phyloP scores from a whole-genome alignment of 805 yeast species.

The Torulaspora indica region DNA sequence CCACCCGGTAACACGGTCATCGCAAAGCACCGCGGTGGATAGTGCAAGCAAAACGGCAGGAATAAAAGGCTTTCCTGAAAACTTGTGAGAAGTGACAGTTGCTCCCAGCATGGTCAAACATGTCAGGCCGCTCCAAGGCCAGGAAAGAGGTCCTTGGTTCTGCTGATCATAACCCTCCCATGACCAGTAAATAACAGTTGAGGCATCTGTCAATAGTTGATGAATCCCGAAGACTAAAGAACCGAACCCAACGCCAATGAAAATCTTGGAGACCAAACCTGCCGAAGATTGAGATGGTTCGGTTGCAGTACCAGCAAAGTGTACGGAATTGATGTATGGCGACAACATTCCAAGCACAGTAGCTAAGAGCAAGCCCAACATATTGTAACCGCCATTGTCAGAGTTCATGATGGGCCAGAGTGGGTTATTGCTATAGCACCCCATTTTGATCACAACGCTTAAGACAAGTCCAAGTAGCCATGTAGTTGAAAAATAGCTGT shows the following conservation, averaged over 20 bases:
- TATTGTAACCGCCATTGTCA: conserved; percentile 82
- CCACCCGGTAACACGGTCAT: conserved; percentile 26
- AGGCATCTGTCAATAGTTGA: conserved; percentile 75
- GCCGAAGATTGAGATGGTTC: background rate
- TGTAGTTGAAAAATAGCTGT: conserved; percentile 21
- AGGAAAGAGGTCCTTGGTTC: conserved; percentile 83
- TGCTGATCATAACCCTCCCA: conserved; percentile 91
- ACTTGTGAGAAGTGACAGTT: conserved; percentile 31
- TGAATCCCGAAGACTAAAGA: conserved; percentile 65
- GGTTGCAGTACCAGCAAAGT: conserved; percentile 20
- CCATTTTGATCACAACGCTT: conserved; percentile 70
- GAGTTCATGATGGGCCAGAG: conserved; percentile 92
- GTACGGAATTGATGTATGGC: conserved; percentile 35
- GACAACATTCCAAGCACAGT: conserved; percentile 60
- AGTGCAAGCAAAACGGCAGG: conserved; percentile 28
- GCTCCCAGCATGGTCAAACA: conserved; percentile 59
- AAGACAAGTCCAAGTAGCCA: conserved; percentile 59
- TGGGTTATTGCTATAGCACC: conserved; percentile 83
- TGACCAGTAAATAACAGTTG: conserved; percentile 86
- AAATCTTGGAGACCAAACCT: conserved; percentile 17
- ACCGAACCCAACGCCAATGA: conserved; percentile 62
- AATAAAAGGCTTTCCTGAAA: conserved; percentile 23
- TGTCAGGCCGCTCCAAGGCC: conserved; percentile 55
- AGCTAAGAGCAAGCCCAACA: conserved; percentile 45
- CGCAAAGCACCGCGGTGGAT: conserved; percentile 30